Base-by-base conservation (phyloP, 2,329 filamentous ascomycete genomes). In the Neurospora sp. region DNA sequence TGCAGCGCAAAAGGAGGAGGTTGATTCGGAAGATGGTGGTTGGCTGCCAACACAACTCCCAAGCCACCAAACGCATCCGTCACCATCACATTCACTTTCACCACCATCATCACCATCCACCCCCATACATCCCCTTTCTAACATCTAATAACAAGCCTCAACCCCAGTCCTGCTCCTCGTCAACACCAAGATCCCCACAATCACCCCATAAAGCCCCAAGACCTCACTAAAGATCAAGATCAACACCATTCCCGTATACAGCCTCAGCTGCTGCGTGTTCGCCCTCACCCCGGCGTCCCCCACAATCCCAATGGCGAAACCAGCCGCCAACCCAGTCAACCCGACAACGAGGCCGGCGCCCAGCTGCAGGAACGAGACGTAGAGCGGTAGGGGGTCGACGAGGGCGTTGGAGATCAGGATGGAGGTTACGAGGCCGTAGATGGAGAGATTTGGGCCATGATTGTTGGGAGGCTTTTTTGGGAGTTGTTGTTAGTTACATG, bases 401-500 rank as follows among this genome's bases (percentile, higher is more conserved):
- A 96, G 84, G 77, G 88, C 89, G 81, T 92, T 91, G 78, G 92
- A 93, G 80, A 96, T 93, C 78, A 96, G 84, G 80, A 96, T 92
- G 28, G 91, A 93, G 72, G 94, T 91, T 82, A 96, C 92, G 74
- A 96, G 88, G 78, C 92, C 92, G 85, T 95, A 98, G 83, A 98
- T 98, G 91, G 93, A 95, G 84, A 99, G 97, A 99, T 99, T 97
- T 96, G 96, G 87, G 96, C 95, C 96, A 99, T 98, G 89, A 99
- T 97, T 83, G 98, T 95, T 81, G 95, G 95, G 75, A 98, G 93
- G 82, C 97, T 7, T 4, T 7, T 19, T 15, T 2, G 28, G 28
- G 28, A 4, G 3, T 28, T 28, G 3, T 33, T 5, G 15, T 68
- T 36, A 69, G 67, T 67, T 15, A 23, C 5, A 3, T 28, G 23